These are phyloP conservation scores for Aechmea fasciata DNA, from an alignment of 176 grass and related monocot genomes.

Conservation along the genomic window DNA sequence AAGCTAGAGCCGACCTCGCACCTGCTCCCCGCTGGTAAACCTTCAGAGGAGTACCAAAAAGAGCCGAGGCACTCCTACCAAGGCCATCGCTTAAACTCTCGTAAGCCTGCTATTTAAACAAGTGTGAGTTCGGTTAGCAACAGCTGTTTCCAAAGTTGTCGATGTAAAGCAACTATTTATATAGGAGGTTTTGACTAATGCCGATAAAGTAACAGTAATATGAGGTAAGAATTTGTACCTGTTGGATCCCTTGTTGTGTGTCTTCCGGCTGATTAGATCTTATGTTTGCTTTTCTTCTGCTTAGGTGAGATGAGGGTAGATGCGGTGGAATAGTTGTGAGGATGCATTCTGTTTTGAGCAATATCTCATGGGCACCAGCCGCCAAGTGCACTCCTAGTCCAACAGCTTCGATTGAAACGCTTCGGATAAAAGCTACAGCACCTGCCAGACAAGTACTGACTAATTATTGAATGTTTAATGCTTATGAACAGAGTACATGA, in stretches of 20 bases:
- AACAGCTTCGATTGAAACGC: slow-evolving; percentile 83
- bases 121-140: background rate
- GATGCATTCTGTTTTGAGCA: slow-evolving; percentile 69
- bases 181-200: background rate
- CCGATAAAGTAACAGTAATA: background rate
- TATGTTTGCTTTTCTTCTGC: slow-evolving; percentile 51
- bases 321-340: slow-evolving; percentile 48
- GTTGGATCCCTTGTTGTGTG: slow-evolving; percentile 80
- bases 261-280: slow-evolving; percentile 77
- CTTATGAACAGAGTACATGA: background rate
- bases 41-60: slow-evolving; percentile 78
- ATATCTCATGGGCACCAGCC: slow-evolving; percentile 82
- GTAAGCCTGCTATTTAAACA: slow-evolving; percentile 45
- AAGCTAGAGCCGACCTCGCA: slow-evolving; percentile 58
- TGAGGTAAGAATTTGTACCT: slow-evolving; percentile 36
- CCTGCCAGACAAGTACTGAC: slow-evolving; percentile 39
- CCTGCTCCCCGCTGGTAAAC: slow-evolving; percentile 88
- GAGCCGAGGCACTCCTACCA: slow-evolving; percentile 64
- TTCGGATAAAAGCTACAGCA: slow-evolving; percentile 85
- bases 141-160: background rate
- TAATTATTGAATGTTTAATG: slow-evolving; percentile 8
- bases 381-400: slow-evolving; percentile 92
- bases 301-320: slow-evolving; percentile 34
- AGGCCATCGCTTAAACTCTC: slow-evolving; percentile 89
- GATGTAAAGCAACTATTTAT: background rate